Evolutionary conservation across 257 asterid species (phyloP).

Genomic region (Solanum verrucosum): DNA sequence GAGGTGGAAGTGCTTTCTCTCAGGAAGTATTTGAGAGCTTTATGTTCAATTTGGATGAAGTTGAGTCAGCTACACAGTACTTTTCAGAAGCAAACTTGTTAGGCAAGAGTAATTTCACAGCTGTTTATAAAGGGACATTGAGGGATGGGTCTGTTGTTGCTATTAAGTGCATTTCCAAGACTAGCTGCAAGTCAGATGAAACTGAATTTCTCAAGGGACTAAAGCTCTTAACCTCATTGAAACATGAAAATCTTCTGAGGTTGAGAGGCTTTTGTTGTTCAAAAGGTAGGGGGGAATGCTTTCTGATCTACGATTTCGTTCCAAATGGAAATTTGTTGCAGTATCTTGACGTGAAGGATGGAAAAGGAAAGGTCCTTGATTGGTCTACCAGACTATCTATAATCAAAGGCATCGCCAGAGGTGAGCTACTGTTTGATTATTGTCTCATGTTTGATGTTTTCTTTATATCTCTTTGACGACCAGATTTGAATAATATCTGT

Average conservation of each 20-base stretch:
- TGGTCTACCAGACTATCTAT: slow-evolving; percentile 67
- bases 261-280: slow-evolving; percentile 96
- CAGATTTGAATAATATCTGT: not conserved
- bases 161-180: slow-evolving; percentile 79
- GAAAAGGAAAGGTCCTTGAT: slow-evolving; percentile 54
- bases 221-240: slow-evolving; percentile 61
- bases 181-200: slow-evolving; percentile 88
- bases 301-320: slow-evolving; percentile 74
- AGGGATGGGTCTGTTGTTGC: slow-evolving; percentile 85
- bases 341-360: slow-evolving; percentile 53
- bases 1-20: slow-evolving; percentile 48
- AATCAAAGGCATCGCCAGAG: slow-evolving; percentile 83
- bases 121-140: slow-evolving; percentile 62
- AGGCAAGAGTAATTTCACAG: slow-evolving; percentile 78
- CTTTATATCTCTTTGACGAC: not conserved
- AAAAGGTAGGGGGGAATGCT: slow-evolving; percentile 91
- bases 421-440: slow-evolving; percentile 19
- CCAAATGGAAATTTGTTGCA: slow-evolving; percentile 76
- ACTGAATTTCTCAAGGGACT: slow-evolving; percentile 68
- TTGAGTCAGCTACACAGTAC: slow-evolving; percentile 80
- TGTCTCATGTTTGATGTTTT: not conserved
- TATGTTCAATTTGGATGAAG: slow-evolving; percentile 77
- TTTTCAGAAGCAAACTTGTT: slow-evolving; percentile 71
- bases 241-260: slow-evolving; percentile 68
- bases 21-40: slow-evolving; percentile 77